phyloP scores from a whole-genome alignment of 768 basidiomycete species.

The Mycena floridula region DNA sequence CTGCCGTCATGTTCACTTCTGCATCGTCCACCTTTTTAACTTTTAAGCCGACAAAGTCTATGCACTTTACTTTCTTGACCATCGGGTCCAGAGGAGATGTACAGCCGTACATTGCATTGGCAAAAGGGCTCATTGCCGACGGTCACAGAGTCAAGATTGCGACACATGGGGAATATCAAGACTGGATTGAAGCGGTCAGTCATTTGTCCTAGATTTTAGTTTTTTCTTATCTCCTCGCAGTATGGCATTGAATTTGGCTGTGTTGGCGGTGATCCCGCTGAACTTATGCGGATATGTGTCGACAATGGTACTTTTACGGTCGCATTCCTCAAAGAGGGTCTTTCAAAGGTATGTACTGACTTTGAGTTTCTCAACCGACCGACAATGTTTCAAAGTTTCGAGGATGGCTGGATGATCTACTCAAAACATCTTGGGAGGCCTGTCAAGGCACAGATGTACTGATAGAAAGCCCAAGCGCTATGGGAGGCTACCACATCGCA shows the following conservation, averaged over 20 bases:
- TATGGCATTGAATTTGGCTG: conserved; percentile 94
- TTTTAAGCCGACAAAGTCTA: conserved; percentile 81
- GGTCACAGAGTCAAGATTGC: conserved; percentile 90
- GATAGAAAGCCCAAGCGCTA: conserved; percentile 93
- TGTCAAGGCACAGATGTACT: conserved; percentile 93
- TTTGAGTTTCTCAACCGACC: conserved; percentile 3
- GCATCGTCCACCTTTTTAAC: conserved; percentile 95
- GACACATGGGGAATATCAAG: conserved; percentile 90
- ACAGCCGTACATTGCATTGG: conserved; percentile 95
- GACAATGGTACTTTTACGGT: conserved; percentile 98
- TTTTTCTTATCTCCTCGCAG: conserved; percentile 30
- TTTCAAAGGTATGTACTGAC: conserved; percentile 59
- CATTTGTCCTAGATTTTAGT: background rate
- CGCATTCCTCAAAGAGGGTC: conserved; percentile 85
- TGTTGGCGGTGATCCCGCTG: conserved; percentile 96
- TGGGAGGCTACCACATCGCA: conserved; percentile 96
- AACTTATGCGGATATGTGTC: conserved; percentile 95
- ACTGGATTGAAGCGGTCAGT: conserved; percentile 92
- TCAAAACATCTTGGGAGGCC: conserved; percentile 93
- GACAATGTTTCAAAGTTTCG: conserved; percentile 59
- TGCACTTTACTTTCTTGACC: conserved; percentile 92
- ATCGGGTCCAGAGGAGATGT: conserved; percentile 97
- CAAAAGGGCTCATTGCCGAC: conserved; percentile 85
- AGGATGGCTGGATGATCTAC: conserved; percentile 94
- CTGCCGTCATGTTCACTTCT: conserved; percentile 95